Percentiles rank a stretch among this genome's conserved stretches.
Evolutionary conservation across 768 basidiomycete species (phyloP).

Genomic region (Lactarius deliciosus): DNA sequence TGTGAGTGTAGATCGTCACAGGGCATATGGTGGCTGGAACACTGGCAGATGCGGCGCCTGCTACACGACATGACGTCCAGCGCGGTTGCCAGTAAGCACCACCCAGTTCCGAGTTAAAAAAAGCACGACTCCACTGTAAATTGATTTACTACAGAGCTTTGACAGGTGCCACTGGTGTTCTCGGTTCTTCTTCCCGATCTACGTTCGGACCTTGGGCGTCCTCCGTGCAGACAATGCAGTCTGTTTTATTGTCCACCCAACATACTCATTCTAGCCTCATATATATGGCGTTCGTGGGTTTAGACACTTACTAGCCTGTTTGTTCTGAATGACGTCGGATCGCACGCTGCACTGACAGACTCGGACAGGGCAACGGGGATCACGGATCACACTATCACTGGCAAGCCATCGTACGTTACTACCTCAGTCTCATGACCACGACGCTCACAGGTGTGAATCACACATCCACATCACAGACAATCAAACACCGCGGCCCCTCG

Average conservation of each 20-base stretch:
- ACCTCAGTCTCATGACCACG: neutral
- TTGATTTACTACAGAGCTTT: neutral
- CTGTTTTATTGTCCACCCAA: too few species aligned
- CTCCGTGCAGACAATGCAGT: too few species aligned
- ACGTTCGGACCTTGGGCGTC: neutral
- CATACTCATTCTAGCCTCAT: too few species aligned
- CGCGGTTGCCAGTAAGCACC: neutral
- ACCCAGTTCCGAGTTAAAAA: slow-evolving; percentile 1
- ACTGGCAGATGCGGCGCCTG: slow-evolving; percentile 5
- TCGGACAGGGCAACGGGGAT: too few species aligned
- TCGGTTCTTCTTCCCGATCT: neutral
- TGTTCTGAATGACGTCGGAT: neutral
- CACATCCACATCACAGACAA: neutral
- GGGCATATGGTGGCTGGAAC: slow-evolving; percentile 10
- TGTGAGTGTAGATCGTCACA: too few species aligned
- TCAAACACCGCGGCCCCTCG: neutral
- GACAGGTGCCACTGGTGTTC: neutral
- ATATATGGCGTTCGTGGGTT: too few species aligned
- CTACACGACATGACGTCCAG: slow-evolving; percentile 8
- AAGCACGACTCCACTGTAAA: slow-evolving; percentile 5
- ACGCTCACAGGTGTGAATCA: neutral
- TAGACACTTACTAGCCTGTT: too few species aligned
- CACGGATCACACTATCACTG: neutral
- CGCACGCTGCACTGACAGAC: neutral
- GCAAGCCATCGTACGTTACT: too few species aligned